phyloP scores from a whole-genome alignment of 2,329 filamentous ascomycete species.

The Pyrenochaeta sp. region DNA sequence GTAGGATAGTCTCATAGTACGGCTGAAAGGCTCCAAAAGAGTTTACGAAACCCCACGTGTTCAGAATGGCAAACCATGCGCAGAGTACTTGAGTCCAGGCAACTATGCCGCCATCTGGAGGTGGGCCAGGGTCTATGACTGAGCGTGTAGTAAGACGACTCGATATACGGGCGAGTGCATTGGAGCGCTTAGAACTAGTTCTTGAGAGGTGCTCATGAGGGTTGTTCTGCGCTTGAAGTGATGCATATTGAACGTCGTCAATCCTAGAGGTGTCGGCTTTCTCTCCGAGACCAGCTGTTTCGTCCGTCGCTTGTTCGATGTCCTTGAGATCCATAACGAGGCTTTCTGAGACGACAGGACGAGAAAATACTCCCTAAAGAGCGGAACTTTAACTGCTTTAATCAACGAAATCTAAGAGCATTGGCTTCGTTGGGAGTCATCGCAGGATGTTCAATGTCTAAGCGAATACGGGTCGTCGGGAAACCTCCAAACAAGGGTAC shows the following conservation, averaged over 20 bases:
- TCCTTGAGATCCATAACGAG: not conserved
- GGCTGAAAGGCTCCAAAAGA: slow-evolving; percentile 58
- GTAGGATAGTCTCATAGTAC: slow-evolving; percentile 53
- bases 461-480: not conserved
- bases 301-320: not conserved
- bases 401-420: too few species aligned
- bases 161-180: slow-evolving; percentile 35
- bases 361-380: not conserved
- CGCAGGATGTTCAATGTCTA: not conserved
- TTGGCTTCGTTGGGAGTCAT: not conserved
- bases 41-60: slow-evolving; percentile 52
- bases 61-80: slow-evolving; percentile 41
- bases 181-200: slow-evolving; percentile 21
- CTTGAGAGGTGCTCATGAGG: slow-evolving; percentile 8
- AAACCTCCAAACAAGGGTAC: not conserved
- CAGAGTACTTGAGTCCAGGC: slow-evolving; percentile 44
- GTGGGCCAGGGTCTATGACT: slow-evolving; percentile 43
- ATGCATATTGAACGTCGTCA: slow-evolving; percentile 5
- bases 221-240: slow-evolving; percentile 2
- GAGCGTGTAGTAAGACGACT: slow-evolving; percentile 46
- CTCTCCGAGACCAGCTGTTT: slow-evolving; percentile 8
- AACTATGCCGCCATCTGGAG: slow-evolving; percentile 54
- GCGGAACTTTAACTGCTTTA: too few species aligned
- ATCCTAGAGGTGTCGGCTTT: slow-evolving; percentile 12
- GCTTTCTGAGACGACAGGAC: not conserved